A percentile compares a stretch with the other conserved stretches of the same genome.
Conservation (phyloP, 83 land plant species). For the Picea mariana region DNA sequence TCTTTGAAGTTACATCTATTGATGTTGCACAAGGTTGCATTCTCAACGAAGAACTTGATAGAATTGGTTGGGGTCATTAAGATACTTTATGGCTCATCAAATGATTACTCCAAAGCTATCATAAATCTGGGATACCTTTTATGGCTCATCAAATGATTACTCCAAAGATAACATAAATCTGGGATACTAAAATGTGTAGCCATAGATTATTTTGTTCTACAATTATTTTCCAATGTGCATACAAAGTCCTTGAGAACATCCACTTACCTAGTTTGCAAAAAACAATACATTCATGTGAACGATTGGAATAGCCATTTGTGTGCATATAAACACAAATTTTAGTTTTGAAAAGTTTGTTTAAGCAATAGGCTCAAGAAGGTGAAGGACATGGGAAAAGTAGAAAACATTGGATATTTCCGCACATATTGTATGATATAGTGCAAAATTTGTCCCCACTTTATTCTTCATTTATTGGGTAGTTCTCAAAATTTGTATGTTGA, state of each 20-base stretch:
- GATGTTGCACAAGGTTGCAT: not conserved
- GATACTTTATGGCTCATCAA: constrained; percentile 1
- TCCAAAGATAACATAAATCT: not conserved
- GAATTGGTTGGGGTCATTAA: not conserved
- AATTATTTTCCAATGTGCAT: not conserved
- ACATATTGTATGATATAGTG: constrained; percentile 6
- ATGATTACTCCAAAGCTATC: not conserved
- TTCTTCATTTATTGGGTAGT: not conserved
- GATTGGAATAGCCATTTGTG: not conserved
- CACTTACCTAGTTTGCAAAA: no score
- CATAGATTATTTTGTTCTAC: not conserved
- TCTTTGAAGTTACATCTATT: not conserved
- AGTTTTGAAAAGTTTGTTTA: not conserved
- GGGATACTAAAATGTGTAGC: not conserved
- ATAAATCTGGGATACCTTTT: not conserved
- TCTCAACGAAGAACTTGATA: not conserved
- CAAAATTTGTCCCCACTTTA: not conserved
- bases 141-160: not conserved
- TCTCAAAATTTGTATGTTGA: not conserved
- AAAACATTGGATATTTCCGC: not conserved
- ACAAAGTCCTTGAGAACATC: no score
- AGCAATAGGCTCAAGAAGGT: not conserved
- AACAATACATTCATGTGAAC: no score
- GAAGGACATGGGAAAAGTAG: not conserved
- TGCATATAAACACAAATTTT: not conserved